Evolutionary conservation across 345 rosid species (phyloP), one percentile per base, ranked within the genome.

Genomic region (Eucalyptus viminalis): DNA sequence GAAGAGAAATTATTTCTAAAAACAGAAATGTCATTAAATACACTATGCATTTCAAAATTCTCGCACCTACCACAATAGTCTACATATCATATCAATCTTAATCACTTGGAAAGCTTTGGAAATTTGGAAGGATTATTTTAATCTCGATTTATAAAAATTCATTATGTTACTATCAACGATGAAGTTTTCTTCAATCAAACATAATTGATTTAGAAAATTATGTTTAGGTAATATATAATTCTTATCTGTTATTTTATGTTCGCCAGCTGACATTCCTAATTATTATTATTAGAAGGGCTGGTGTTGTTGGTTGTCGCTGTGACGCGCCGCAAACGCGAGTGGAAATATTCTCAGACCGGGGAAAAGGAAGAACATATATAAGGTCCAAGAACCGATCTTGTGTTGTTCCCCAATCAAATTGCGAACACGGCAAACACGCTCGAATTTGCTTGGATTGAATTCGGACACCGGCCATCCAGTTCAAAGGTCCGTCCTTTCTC

Each of bases 391-490:
- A n/a, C 43, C 13, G 4, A 37, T 34, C 44, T 17, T 34, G 43
- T 1, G 2, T 8, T 9, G 12, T 16, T n/a, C 45, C 45, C 25
- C 0, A 21, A 72, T 19, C 83, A 19, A 72, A 37, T 19, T 43
- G 83, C 45, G 27, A 37, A 37, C 27, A 0, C 44, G 14, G 80
- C 45, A 19, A 34, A 0, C 43, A 0, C 80, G 7, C 45, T 19
- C 8, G 14, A 37, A 17, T 37, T 37, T 37, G 83, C 27, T 37
- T 0, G 83, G 83, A 6, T 72, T 72, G 45, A 37, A 2, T 72
- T 10, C 83, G 22, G 45, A 72, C 83, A 72, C 83, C 83, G 27
- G 0, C 37, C 44, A 0, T 37, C 45, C 83, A 69, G 17, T 62
- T 34, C 43, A 37, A 72, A 72, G 45, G 83, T 37, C 81, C 81